These are phyloP conservation scores for Nitzschia inconspicua DNA, from an alignment of 108 stramenopile genomes.

Conservation along the genomic window DNA sequence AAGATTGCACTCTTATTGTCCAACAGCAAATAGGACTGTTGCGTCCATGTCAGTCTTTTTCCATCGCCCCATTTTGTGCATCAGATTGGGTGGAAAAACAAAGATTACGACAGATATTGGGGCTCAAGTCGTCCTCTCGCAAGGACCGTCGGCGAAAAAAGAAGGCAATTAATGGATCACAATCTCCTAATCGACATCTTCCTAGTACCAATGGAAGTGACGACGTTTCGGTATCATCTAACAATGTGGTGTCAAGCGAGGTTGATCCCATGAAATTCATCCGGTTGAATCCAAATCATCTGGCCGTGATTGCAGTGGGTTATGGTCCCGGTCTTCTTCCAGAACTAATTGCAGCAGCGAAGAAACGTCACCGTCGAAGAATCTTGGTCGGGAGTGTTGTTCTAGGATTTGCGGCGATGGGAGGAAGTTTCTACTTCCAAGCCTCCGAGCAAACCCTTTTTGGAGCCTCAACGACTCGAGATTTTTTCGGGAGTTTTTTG, in stretches of 20 bases:
- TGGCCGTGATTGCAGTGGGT: slow-evolving; percentile 1
- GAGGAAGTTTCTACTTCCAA: neutral
- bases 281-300: neutral
- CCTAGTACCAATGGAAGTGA: neutral
- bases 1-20: neutral
- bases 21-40: slow-evolving; percentile 41
- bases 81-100: slow-evolving; percentile 73
- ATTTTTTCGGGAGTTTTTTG: neutral
- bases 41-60: slow-evolving; percentile 56
- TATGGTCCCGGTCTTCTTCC: slow-evolving; percentile 7
- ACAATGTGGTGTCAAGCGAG: too few relatives aligned
- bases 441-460: neutral
- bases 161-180: neutral
- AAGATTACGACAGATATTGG: slow-evolving; percentile 42
- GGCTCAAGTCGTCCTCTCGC: slow-evolving; percentile 43
- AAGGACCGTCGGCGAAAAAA: slow-evolving; percentile 43
- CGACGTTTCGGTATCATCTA: too few relatives aligned
- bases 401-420: neutral
- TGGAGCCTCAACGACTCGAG: neutral
- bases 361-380: neutral
- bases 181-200: neutral
- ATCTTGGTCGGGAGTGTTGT: neutral
- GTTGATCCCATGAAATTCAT: slow-evolving; percentile 5
- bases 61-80: slow-evolving; percentile 39
- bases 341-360: too few relatives aligned